Evolutionary conservation across 2,329 filamentous ascomycete genomes (phyloP).

Genomic region (Cladosporium phlei): DNA sequence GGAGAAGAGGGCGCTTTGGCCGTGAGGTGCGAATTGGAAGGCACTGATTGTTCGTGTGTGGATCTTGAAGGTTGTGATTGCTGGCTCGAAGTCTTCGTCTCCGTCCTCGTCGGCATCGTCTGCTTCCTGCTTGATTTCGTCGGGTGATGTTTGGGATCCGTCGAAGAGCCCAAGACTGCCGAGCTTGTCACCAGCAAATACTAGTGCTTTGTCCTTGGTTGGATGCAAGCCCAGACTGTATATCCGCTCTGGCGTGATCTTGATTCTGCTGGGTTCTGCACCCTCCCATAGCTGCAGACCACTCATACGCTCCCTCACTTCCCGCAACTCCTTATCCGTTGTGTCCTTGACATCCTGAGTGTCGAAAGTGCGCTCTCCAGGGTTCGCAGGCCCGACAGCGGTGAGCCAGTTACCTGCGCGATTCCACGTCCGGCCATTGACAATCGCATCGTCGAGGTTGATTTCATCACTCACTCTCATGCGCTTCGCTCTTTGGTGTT

Average conservation of each 20-base stretch:
- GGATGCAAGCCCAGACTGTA: conserved; percentile 90
- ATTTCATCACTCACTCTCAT: conserved; percentile 63
- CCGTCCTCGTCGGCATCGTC: conserved; percentile 63
- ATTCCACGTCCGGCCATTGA: conserved; percentile 70
- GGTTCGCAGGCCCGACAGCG: conserved; percentile 67
- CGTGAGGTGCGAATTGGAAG: conserved; percentile 70
- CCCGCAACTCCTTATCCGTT: conserved; percentile 68
- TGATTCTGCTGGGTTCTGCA: conserved; percentile 81
- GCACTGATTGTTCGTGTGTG: conserved; percentile 84
- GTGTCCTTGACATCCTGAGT: conserved; percentile 79
- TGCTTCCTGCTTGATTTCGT: conserved; percentile 39
- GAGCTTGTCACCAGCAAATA: conserved; percentile 93
- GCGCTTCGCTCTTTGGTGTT: conserved; percentile 57
- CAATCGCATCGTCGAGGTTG: conserved; percentile 69
- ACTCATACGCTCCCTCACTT: conserved; percentile 71
- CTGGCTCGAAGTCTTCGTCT: conserved; percentile 61
- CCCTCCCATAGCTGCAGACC: conserved; percentile 73
- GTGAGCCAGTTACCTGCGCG: conserved; percentile 61
- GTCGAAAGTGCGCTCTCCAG: conserved; percentile 78
- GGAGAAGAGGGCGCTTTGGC: conserved; percentile 72
- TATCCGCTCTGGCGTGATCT: conserved; percentile 80
- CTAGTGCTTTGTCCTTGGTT: conserved; percentile 73
- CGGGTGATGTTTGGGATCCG: conserved; percentile 62
- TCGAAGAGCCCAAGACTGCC: conserved; percentile 89
- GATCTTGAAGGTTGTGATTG: conserved; percentile 84